Conservation (phyloP, 371 early-diverging fungal genomes). For the Mucor lusitanicus region DNA sequence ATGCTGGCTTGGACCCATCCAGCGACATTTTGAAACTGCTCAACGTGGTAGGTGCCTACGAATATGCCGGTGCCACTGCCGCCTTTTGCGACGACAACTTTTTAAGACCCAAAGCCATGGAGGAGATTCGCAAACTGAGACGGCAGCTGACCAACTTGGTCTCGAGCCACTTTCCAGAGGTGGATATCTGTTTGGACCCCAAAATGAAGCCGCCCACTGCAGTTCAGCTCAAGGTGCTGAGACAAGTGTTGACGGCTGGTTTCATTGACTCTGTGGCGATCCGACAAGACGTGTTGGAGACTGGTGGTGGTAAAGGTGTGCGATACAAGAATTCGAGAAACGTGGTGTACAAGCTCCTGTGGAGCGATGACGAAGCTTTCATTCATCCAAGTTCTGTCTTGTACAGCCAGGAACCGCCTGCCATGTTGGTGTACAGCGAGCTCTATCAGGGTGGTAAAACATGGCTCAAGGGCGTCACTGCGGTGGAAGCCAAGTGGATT, state of each 20-base stretch:
- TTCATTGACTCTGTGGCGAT: conserved; percentile 92
- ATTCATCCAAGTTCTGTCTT: conserved; percentile 79
- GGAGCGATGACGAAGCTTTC: conserved; percentile 71
- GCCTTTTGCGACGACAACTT: conserved; percentile 80
- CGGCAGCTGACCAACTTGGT: conserved; percentile 84
- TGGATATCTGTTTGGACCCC: conserved; percentile 57
- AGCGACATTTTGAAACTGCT: conserved; percentile 87
- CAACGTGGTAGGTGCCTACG: conserved; percentile 88
- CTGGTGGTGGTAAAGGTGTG: conserved; percentile 51
- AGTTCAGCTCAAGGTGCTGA: conserved; percentile 69
- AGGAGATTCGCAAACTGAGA: conserved; percentile 88
- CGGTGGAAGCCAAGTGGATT: conserved; percentile 79
- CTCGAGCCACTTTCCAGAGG: conserved; percentile 64
- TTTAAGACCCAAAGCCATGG: conserved; percentile 90
- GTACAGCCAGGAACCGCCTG: conserved; percentile 71
- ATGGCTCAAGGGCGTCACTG: conserved; percentile 84
- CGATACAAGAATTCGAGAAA: conserved; percentile 50
- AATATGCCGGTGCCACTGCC: conserved; percentile 76
- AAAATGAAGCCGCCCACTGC: conserved; percentile 76
- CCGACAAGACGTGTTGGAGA: conserved; percentile 69
- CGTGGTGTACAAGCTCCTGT: conserved; percentile 80
- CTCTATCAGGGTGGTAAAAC: conserved; percentile 51
- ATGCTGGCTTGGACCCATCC: conserved; percentile 70
- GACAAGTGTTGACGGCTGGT: conserved; percentile 87
- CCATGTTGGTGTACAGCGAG: conserved; percentile 78